phyloP scores from a whole-genome alignment of 1,284 basidiomycete genomes.

The Termitomyces sp. region DNA sequence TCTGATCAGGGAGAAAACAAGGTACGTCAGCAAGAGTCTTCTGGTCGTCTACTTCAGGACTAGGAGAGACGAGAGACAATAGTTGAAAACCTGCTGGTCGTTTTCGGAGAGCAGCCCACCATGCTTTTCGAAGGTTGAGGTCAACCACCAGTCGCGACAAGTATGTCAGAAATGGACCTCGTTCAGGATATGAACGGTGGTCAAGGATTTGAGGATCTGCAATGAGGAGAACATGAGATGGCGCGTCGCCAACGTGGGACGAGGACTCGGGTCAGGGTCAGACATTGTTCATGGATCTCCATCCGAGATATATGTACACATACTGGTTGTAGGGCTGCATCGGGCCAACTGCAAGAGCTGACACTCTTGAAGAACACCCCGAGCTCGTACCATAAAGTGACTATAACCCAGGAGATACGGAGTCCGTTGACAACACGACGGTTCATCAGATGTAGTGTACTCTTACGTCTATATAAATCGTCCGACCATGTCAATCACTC shows the following conservation, averaged over 20 bases:
- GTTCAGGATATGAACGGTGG: slow-evolving; percentile 54
- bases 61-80: slow-evolving; percentile 57
- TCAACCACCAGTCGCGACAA: slow-evolving; percentile 59
- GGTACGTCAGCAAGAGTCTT: slow-evolving; percentile 45
- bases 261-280: slow-evolving; percentile 2
- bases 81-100: slow-evolving; percentile 83
- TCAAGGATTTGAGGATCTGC: slow-evolving; percentile 83
- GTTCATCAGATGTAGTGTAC: slow-evolving; percentile 11
- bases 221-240: slow-evolving; percentile 70
- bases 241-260: slow-evolving; percentile 17
- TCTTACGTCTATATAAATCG: not conserved
- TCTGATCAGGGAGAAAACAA: slow-evolving; percentile 72
- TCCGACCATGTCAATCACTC: not conserved
- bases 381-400: slow-evolving; percentile 61
- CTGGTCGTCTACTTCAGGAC: slow-evolving; percentile 17
- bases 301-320: slow-evolving; percentile 13
- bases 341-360: slow-evolving; percentile 59
- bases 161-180: slow-evolving; percentile 40
- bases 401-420: slow-evolving; percentile 30
- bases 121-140: slow-evolving; percentile 78
- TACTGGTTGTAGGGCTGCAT: slow-evolving; percentile 27
- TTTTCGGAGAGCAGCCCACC: slow-evolving; percentile 62
- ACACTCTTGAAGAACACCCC: slow-evolving; percentile 51
- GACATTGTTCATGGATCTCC: not conserved
- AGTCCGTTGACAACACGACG: slow-evolving; percentile 26